A percentile compares a stretch with the other conserved stretches of the same genome.
Conservation (phyloP, 2,329 filamentous ascomycete species). For the Dactylonectria estremocensis region DNA sequence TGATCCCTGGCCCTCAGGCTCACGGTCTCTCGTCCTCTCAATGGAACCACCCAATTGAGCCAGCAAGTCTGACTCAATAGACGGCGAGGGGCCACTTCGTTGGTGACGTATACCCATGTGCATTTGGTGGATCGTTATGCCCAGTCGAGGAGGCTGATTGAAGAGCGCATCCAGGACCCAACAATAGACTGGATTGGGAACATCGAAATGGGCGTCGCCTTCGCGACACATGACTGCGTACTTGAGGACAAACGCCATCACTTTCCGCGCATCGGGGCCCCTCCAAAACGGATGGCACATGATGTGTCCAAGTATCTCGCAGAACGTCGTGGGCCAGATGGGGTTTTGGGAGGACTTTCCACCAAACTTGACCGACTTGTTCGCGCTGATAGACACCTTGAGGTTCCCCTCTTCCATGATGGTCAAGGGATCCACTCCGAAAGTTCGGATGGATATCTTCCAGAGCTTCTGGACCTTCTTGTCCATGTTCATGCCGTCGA, state of each 20-base stretch:
- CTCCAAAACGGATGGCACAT: background rate
- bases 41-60: background rate
- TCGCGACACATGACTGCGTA: background rate
- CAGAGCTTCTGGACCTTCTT: no score
- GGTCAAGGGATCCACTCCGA: background rate
- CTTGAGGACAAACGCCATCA: background rate
- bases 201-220: background rate
- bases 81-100: background rate
- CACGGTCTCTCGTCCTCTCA: background rate
- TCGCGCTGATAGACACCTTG: background rate
- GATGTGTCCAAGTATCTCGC: background rate
- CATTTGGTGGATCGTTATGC: background rate
- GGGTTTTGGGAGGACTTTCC: background rate
- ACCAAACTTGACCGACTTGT: background rate
- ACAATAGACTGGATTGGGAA: background rate
- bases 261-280: no score
- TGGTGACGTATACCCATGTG: background rate
- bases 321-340: background rate
- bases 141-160: accelerated
- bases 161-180: background rate
- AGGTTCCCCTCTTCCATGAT: background rate
- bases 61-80: background rate
- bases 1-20: background rate
- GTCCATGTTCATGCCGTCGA: no score
- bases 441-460: background rate